phyloP scores from a whole-genome alignment of 2,329 filamentous ascomycete genomes.

The Aspergillus sp. region DNA sequence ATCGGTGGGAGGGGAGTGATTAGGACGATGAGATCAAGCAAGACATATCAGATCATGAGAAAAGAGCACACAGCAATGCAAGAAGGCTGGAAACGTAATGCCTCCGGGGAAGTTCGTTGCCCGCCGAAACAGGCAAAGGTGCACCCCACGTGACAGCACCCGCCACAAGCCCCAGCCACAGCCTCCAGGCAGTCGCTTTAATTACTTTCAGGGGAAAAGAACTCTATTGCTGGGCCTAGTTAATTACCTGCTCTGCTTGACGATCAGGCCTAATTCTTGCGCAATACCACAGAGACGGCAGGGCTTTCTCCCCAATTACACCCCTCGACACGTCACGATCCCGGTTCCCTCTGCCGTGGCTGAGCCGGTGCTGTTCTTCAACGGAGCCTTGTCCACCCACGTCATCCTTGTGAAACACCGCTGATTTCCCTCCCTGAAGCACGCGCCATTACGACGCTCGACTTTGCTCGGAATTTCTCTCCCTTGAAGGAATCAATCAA shows the following conservation, averaged over 20 bases:
- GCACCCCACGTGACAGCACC: slow-evolving; percentile 19
- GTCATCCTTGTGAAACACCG: slow-evolving; percentile 13
- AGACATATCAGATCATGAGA: slow-evolving; percentile 2
- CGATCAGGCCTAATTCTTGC: too few species aligned
- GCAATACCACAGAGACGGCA: too few species aligned
- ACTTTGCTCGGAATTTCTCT: neutral
- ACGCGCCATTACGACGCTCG: neutral
- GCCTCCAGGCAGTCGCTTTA: neutral
- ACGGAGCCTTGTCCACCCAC: slow-evolving; percentile 9
- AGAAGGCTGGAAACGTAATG: slow-evolving; percentile 12
- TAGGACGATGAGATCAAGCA: neutral
- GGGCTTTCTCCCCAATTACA: slow-evolving; percentile 8
- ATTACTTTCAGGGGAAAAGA: neutral
- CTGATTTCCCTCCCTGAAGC: neutral
- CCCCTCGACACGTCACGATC: slow-evolving; percentile 4
- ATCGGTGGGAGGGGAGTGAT: neutral
- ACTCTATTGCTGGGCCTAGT: neutral
- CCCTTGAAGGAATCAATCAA: neutral
- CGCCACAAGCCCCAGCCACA: neutral
- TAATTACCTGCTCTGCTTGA: neutral
- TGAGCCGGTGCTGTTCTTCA: neutral
- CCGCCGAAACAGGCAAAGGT: slow-evolving; percentile 18
- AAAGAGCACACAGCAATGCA: neutral
- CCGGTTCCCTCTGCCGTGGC: neutral
- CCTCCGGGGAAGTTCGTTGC: slow-evolving; percentile 12